Conservation (phyloP, 1,139 yeast genomes). For the Kodamaea derodonti region DNA sequence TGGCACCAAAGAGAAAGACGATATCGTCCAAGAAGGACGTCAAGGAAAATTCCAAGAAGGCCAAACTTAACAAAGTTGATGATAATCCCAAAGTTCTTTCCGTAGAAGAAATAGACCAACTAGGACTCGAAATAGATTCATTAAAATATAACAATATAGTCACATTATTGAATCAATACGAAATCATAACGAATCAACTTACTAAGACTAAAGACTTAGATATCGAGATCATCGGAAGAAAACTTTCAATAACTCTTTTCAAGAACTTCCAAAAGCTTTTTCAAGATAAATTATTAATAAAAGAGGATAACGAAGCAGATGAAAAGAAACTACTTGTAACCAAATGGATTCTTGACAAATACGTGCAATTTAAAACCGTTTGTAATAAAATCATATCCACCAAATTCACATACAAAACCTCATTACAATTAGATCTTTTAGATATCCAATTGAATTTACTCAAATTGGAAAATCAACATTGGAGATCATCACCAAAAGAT, state of each 20-base stretch:
- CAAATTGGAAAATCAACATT: constrained; percentile 53
- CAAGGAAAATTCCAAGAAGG: no score
- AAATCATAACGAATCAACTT: constrained; percentile 20
- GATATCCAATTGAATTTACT: constrained; percentile 62
- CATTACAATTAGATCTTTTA: constrained; percentile 57
- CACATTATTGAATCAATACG: constrained; percentile 37
- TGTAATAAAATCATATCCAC: constrained; percentile 39
- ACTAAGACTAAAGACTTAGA: constrained; percentile 19
- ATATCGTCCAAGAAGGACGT: no score
- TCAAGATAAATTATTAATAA: constrained; percentile 43
- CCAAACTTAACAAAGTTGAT: constrained; percentile 6
- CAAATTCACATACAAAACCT: constrained; percentile 32
- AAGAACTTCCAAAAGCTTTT: constrained; percentile 58
- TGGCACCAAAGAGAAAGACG: constrained; percentile 21
- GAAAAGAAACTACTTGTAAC: constrained; percentile 46
- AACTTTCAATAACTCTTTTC: constrained; percentile 48
- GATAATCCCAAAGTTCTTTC: constrained; percentile 13
- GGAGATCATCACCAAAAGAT: constrained; percentile 45
- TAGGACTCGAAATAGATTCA: constrained; percentile 24
- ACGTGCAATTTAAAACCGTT: constrained; percentile 49
- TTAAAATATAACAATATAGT: constrained; percentile 50
- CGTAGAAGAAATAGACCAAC: constrained; percentile 27
- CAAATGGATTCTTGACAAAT: constrained; percentile 64
- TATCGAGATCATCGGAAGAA: constrained; percentile 39
- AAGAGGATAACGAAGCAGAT: constrained; percentile 26